These are phyloP conservation scores for Chlorella vulgaris DNA, from an alignment of 139 green algal genomes.

Conservation along the genomic window DNA sequence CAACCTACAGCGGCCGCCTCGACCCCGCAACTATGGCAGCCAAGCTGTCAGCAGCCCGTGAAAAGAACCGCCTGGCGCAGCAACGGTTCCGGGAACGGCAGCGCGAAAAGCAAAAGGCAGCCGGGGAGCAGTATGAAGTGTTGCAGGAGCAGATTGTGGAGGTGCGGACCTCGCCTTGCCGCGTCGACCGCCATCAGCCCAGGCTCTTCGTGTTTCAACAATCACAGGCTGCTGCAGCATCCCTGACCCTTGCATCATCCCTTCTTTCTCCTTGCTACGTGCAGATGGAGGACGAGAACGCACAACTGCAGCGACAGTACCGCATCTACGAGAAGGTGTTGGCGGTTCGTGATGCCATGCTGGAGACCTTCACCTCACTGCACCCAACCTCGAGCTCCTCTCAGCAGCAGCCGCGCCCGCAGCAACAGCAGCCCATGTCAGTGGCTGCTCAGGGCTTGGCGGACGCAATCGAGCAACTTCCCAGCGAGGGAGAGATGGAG, in stretches of 20 bases:
- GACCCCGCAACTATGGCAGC: neutral
- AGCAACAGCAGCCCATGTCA: neutral
- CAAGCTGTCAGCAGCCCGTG: neutral
- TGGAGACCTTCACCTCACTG: neutral
- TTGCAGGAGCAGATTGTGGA: neutral
- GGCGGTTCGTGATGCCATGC: constrained; percentile 19
- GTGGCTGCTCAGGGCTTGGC: neutral
- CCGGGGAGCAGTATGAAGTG: neutral
- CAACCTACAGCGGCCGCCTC: neutral
- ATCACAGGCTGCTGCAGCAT: neutral
- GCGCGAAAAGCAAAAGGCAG: neutral
- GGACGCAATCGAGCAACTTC: neutral
- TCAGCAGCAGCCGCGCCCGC: neutral
- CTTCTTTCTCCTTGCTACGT: neutral
- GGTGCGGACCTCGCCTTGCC: neutral
- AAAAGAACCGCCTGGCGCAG: constrained; percentile 20
- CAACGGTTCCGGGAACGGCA: constrained; percentile 17
- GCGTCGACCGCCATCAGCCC: neutral
- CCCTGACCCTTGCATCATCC: neutral
- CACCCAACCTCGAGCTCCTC: too few relatives aligned
- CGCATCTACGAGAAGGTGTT: constrained; percentile 2
- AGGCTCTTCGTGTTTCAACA: neutral
- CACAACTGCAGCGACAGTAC: neutral
- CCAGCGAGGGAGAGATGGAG: neutral
- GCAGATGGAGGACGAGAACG: neutral